Base-by-base conservation (phyloP, 1,284 basidiomycete species). In the Kalmanozyma brasiliensis region DNA sequence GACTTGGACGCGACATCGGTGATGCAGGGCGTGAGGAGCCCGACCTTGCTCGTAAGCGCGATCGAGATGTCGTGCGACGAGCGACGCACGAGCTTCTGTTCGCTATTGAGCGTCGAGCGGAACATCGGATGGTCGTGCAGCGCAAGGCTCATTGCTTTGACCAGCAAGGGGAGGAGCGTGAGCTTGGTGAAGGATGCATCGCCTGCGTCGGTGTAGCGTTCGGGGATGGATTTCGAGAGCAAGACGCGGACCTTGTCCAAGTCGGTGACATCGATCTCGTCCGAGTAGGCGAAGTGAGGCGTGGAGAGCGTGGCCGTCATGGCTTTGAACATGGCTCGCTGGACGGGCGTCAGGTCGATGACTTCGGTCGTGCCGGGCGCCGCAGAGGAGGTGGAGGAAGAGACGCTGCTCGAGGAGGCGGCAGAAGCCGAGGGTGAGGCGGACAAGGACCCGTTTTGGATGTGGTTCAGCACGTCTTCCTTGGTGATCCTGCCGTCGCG, bases 71-170 rank as follows among this genome's bases (percentile, higher is more conserved):
- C 75, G 58, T 75, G 73, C 19, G 58, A 41, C 1, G 56, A 41
- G 1, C 75, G 60, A 23, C 68, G 60, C 14, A 59, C 30, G 8
- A 74, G 56, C 29, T 66, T 68, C 14, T 67, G 52, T 0, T 56
- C 59, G 30, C 26, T 24, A 26, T 58, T 56, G 24, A 74, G 52
- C 10, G 56, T 65, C 0, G 64, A 73, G 0, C 86, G 85, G 85
- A 94, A 88, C 47, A 94, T 84, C 0, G 91, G 90, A 88, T 91
- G 91, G 80, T 92, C 89, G 71, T 87, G 84, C 88, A 94, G 89
- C 0, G 92, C 87, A 64, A 87, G 86, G 0, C 90, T 87, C 42
- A 96, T 88, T 0, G 90, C 90, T 82, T 97, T 97, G 75, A 96
- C 85, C 10, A 96, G 86, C 75, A 95, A 85, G 4, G 91, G 92